phyloP scores from a whole-genome alignment of 2,329 filamentous ascomycete species.

The Exophiala oligosperma region DNA sequence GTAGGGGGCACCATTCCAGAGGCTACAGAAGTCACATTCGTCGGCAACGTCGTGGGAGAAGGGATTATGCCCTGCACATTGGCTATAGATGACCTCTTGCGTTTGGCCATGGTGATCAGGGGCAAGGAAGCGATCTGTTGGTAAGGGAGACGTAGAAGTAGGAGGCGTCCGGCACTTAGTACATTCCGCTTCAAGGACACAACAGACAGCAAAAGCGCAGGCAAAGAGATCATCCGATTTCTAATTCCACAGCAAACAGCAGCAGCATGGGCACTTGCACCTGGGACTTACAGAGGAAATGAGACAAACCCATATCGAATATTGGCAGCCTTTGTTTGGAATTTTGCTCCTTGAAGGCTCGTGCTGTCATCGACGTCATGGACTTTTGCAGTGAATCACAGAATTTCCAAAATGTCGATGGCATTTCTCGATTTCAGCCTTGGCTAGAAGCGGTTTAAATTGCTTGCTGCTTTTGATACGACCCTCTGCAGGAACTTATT shows the following conservation, averaged over 20 bases:
- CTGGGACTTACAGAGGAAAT: background rate
- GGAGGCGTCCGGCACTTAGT: background rate
- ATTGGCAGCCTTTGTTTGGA: background rate
- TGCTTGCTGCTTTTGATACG: too few relatives aligned
- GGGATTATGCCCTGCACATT: background rate
- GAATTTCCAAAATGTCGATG: too few relatives aligned
- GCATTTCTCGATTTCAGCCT: too few relatives aligned
- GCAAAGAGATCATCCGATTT: constrained; percentile 7
- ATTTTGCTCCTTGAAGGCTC: background rate
- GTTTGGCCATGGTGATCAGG: constrained; percentile 26
- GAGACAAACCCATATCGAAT: background rate
- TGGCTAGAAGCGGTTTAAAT: too few relatives aligned
- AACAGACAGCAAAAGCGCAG: background rate
- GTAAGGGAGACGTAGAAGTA: background rate
- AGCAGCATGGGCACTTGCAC: background rate
- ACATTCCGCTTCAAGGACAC: background rate
- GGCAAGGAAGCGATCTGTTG: background rate
- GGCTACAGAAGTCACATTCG: constrained; percentile 4
- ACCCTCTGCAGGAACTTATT: too few relatives aligned
- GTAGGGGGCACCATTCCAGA: constrained; percentile 20
- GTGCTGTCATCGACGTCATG: constrained; percentile 16
- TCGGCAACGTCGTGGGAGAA: background rate
- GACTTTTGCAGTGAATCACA: constrained; percentile 6
- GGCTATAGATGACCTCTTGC: constrained; percentile 21
- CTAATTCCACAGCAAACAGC: background rate